phyloP scores from a whole-genome alignment of 2,329 filamentous ascomycete species.

The Neofusicoccum kwambonambiense region DNA sequence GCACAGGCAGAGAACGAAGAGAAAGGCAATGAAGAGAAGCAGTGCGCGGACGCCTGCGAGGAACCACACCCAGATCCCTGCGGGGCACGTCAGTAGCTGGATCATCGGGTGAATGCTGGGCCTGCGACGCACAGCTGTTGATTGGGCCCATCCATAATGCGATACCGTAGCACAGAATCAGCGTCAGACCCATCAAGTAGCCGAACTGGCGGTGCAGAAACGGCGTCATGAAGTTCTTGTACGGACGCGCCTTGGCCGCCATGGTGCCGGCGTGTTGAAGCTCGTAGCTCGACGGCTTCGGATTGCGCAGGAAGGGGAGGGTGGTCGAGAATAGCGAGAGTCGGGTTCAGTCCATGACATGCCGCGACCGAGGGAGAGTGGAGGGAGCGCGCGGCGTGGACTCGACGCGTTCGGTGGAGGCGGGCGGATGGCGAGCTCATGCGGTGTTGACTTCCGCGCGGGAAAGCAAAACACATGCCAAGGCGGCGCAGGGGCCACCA shows the following conservation, averaged over 20 bases:
- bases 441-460: slow-evolving; percentile 18
- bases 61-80: slow-evolving; percentile 84
- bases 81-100: slow-evolving; percentile 21
- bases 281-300: slow-evolving; percentile 40
- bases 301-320: slow-evolving; percentile 22
- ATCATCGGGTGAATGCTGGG: not conserved
- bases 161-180: slow-evolving; percentile 71
- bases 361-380: not conserved
- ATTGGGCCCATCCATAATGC: slow-evolving; percentile 67
- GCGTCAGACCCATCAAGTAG: slow-evolving; percentile 67
- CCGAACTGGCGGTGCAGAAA: slow-evolving; percentile 84
- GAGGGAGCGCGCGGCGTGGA: not conserved
- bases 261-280: slow-evolving; percentile 13
- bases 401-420: not conserved
- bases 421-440: not conserved
- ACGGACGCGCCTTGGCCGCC: slow-evolving; percentile 54
- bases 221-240: slow-evolving; percentile 89
- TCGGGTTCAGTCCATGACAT: slow-evolving; percentile 12
- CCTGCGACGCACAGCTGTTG: slow-evolving; percentile 58
- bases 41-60: slow-evolving; percentile 77
- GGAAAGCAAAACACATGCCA: slow-evolving; percentile 16
- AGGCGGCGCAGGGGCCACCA: slow-evolving; percentile 3
- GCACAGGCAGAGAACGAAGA: slow-evolving; percentile 79
- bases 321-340: not conserved
- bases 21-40: slow-evolving; percentile 72